Conservation (phyloP, 2,329 filamentous ascomycete species). For the Hirsutella rhossiliensis region DNA sequence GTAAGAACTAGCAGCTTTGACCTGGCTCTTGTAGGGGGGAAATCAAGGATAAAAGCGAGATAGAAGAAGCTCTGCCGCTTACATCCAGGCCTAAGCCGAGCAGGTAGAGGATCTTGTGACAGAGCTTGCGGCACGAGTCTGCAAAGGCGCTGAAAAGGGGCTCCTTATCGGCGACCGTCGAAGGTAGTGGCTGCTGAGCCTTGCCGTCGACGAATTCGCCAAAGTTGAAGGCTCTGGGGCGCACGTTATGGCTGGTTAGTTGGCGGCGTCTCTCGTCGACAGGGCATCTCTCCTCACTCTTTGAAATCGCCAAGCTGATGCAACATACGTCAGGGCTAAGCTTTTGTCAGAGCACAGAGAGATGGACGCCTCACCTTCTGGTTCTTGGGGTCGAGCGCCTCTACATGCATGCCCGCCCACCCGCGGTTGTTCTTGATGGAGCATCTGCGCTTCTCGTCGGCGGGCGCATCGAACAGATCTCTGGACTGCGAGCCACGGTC, state of each 20-base stretch:
- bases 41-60: conserved; percentile 1
- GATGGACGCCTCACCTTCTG: conserved; percentile 48
- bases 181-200: conserved; percentile 66
- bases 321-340: neutral
- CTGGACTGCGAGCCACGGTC: conserved; percentile 34
- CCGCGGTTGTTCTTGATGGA: conserved; percentile 75
- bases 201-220: conserved; percentile 59
- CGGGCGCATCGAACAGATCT: conserved; percentile 58
- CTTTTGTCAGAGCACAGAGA: neutral
- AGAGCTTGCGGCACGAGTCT: conserved; percentile 58
- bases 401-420: conserved; percentile 79
- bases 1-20: neutral
- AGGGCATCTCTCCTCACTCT: conserved; percentile 44
- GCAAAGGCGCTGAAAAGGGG: conserved; percentile 54
- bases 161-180: conserved; percentile 46
- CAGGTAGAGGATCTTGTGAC: conserved; percentile 59
- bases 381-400: conserved; percentile 74
- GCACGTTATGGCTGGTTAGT: neutral
- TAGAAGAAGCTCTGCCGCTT: conserved; percentile 8
- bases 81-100: conserved; percentile 68
- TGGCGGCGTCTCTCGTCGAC: neutral
- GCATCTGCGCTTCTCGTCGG: conserved; percentile 61
- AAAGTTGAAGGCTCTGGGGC: conserved; percentile 75
- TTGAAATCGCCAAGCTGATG: conserved; percentile 69
- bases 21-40: neutral